phyloP scores from a whole-genome alignment of 176 grass and related monocot species.

The Raddia distichophylla region DNA sequence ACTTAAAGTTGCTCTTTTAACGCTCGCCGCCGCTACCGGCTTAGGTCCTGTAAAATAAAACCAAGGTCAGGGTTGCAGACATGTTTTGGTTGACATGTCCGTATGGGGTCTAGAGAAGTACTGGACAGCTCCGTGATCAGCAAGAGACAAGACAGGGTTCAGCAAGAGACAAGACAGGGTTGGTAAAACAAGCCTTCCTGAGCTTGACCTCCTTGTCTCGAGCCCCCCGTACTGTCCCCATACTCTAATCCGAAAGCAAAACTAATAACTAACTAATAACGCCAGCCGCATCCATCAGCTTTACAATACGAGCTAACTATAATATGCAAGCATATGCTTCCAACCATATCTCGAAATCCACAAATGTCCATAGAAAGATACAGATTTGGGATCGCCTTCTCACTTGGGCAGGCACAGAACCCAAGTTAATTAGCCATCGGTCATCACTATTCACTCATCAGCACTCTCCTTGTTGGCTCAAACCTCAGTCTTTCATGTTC shows the following conservation, averaged over 20 bases:
- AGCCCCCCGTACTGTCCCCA: conserved; percentile 37
- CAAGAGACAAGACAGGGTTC: conserved; percentile 43
- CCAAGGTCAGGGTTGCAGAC: background rate
- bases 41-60: too few species aligned
- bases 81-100: conserved; percentile 19
- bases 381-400: conserved; percentile 37
- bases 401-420: background rate
- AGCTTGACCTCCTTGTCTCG: conserved; percentile 47
- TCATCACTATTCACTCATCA: conserved; percentile 23
- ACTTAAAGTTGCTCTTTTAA: too few species aligned
- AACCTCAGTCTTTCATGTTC: background rate
- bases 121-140: conserved; percentile 34
- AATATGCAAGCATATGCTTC: conserved; percentile 12
- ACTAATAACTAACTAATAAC: background rate
- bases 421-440: conserved; percentile 18
- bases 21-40: too few species aligned
- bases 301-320: conserved; percentile 31
- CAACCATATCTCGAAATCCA: conserved; percentile 36
- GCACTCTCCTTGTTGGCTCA: conserved; percentile 18
- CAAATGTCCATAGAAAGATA: conserved; percentile 26
- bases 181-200: conserved; percentile 43
- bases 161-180: conserved; percentile 44
- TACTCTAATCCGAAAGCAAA: conserved; percentile 25
- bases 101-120: background rate
- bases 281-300: conserved; percentile 2